Base-by-base conservation (phyloP, 208 protist species). In the Histomonas meleagridis region DNA sequence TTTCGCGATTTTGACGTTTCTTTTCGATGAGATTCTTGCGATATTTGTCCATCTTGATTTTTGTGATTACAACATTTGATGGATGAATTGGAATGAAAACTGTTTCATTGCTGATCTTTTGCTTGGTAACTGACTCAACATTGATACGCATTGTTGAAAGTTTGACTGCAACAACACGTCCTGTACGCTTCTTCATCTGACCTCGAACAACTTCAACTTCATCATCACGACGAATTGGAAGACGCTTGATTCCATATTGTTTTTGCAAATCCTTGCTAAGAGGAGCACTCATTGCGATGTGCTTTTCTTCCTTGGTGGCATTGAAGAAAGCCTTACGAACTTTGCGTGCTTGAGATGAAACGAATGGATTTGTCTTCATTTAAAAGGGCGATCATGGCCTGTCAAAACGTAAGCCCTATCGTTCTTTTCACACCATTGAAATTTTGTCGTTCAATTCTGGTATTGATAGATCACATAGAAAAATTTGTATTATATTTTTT, bases 31-130 rank as follows among this genome's bases (percentile, higher is more conserved):
- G 96, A 48, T 94, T 93, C 95, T 98, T 97, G 94, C 98, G 96
- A 95, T 98, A 95, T 94, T 97, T 97, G 95, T 98, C 97, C 62
- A 99, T 94, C 95, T 99, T 98, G 93, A 99, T 95, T 95, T 98
- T 98, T 93, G 96, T 98, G 95, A 99, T 98, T 94, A 98, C 95
- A 86, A 98, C 96, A 94, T 99, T 99, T 92, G 97, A 98, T 92
- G 98, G 95, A 94, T 99, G 94, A 94, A 99, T 96, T 4, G 94
- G 91, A 60, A 95, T 78, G 2, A 53, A 40, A n/a, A 94, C 93
- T 72, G 62, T 78, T 35, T 62, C n/a, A 23, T 35, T 35, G 40
- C 49, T 79, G 70, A 79, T 48, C 70, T 79, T 79, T 43, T 79
- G n/a, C 14, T 35, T 23, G 4, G 10, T 79, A 28, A 79, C n/a